Base-by-base conservation (phyloP, 129 eudicot species). In the Calendula officinalis region DNA sequence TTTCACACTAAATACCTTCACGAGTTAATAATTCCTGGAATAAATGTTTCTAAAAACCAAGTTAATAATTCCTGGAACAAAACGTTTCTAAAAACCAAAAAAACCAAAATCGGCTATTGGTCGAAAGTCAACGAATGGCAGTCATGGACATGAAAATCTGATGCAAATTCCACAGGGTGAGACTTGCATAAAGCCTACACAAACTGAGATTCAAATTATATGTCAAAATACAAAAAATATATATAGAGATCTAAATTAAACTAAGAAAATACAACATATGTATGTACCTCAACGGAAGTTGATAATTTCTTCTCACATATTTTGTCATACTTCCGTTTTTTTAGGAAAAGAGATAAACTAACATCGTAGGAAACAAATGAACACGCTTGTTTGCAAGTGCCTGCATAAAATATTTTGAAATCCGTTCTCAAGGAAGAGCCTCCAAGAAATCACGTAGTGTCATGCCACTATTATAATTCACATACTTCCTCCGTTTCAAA, bases 31-130 rank as follows among this genome's bases (percentile, higher is more conserved):
- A n/a, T n/a, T n/a, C n/a, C n/a, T n/a, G n/a, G n/a, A n/a, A n/a
- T n/a, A n/a, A n/a, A n/a, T n/a, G n/a, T n/a, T n/a, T n/a, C n/a
- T n/a, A n/a, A n/a, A n/a, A n/a, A n/a, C n/a, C 96, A 95, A 68
- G 87, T 69, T 66, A 88, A 92, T 59, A 92, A 72, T 75, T 92
- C 99, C n/a, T 96, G 87, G 66, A 92, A 88, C 39, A 92, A 79
- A 43, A 43, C 99, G 99, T 75, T 88, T 92, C 65, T n/a, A n/a
- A n/a, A n/a, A n/a, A n/a, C n/a, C n/a, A n/a, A 92, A 69, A 73
- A 92, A 92, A 64, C 92, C 96, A 69, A 85, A 92, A 80, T 88
- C 99, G 99, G 99, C 5, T 96, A 89, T 27, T 88, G 99, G 77
- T 92, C 99, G 42, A 92, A 92, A 62, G 91, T 92, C 86, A 92